Base-by-base conservation (phyloP, 2,329 filamentous ascomycete species). In the Drechslera avenae region DNA sequence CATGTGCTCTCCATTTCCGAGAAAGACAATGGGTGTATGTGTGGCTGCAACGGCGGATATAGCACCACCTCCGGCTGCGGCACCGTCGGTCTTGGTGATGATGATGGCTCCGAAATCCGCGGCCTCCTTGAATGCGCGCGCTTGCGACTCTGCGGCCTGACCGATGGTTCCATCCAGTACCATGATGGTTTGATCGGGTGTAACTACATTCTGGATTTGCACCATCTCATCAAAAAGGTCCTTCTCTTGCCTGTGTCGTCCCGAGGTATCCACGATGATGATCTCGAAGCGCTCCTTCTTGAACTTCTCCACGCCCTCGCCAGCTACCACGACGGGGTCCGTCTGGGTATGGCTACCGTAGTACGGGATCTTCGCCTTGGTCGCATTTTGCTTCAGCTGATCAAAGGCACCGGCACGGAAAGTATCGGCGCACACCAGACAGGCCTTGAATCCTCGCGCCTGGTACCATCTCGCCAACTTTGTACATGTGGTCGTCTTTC, bases 401-500 rank as follows among this genome's bases (percentile, higher is more conserved):
- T 99, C 94, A 64, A 99, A 99, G 34, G 94, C 94, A 80, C 94
- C 94, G 28, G 94, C 94, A 78, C 94, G 90, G 81, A 99, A 99
- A 19, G 94, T 99, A 76, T 99, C 94, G 41, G 94, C 94, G 78
- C 94, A 99, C 28, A 99, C 94, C 48, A 99, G 79, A 62, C 93
- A 96, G 6, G 91, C 85, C 75, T 90, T 91, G 82, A 97, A 96
- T 0, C 94, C 94, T 56, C 94, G 82, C 8, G 90, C 91, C 74
- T 96, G 90, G 76, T 99, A 99, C 81, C 96, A 93, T 51, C 92
- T 81, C 14, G 94, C 94, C 57, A 99, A 81, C 77, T 99, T 99
- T 33, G 94, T 99, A 82, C 94, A 97, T 10, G 93, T 95, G 1
- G 94, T 99, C 18, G 94, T 99, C 77, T 99, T 99, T 74, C 94